Evolutionary conservation across 805 yeast species (phyloP), one percentile per base, ranked within the genome.

Genomic region (Kuraishia piskuri): DNA sequence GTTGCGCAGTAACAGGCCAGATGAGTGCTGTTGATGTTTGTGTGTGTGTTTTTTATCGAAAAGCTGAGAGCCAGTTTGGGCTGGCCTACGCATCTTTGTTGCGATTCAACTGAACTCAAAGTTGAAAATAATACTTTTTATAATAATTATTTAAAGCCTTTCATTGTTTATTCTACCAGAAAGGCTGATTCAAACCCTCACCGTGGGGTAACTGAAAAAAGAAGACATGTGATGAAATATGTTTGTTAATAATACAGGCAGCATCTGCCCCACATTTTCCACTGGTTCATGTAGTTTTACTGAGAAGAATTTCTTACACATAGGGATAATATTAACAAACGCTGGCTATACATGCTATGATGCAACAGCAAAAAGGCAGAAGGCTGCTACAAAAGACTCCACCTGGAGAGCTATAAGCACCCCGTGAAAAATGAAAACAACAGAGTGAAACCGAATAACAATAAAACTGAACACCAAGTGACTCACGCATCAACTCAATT

Each of bases 21-120:
- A n/a, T n/a, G n/a, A 62, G 17, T 50, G 46, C 21, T 31, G 17
- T 31, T 5, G 14, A 31, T 25, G 31, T 7, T 25, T 31, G 40
- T 31, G 40, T 31, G 17, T 12, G 40, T 31, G 17, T 31, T 31
- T 31, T 31, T 31, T 31, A 14, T 3, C 17, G 40, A 31, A 31
- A 31, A 31, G 40, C 40, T 12, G 40, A 31, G 9, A 31, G 40
- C 40, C 40, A 4, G 40, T 31, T n/a, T 12, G 14, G 40, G 14
- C 40, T 10, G 40, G 40, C 17, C n/a, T 31, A 12, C 40, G 14
- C 40, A 31, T 31, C 40, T 12, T 31, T 31, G 40, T 31, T 31
- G 17, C 40, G 40, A 31, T 31, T 31, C 40, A 31, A 31, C 40
- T 31, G 40, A 31, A 31, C 14, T 31, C 17, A 3, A 31, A 10